These are phyloP conservation scores for Aegilops bicornis DNA, from an alignment of 176 grass and related monocot genomes.

Conservation along the genomic window DNA sequence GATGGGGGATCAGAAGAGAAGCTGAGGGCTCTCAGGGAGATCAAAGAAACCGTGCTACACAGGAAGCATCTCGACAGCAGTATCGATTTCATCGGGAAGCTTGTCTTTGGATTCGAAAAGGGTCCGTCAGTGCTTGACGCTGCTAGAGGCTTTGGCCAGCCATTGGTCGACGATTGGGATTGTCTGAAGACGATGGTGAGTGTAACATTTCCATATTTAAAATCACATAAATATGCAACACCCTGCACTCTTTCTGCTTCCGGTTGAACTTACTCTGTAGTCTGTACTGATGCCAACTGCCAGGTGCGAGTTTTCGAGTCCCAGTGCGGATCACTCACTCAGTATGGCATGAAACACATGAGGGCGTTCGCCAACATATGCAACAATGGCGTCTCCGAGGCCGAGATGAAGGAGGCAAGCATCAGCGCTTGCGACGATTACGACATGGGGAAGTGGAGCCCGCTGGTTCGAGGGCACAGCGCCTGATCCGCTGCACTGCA, in stretches of 20 bases:
- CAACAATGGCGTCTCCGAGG: conserved; percentile 49
- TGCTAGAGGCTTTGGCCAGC: conserved; percentile 45
- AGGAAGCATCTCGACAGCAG: conserved; percentile 83
- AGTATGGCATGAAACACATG: conserved; percentile 87
- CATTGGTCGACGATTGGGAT: conserved; percentile 86
- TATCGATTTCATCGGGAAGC: conserved; percentile 63
- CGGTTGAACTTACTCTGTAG: not conserved
- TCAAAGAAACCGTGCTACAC: conserved; percentile 58
- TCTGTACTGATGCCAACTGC: not conserved
- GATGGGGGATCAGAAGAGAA: conserved; percentile 54
- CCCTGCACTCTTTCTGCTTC: not conserved
- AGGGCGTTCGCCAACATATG: conserved; percentile 87
- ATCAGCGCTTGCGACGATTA: conserved; percentile 49
- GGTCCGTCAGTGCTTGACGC: conserved; percentile 52
- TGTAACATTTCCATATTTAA: not conserved
- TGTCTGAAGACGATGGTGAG: conserved; percentile 88
- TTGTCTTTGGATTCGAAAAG: conserved; percentile 68
- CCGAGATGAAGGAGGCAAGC: conserved; percentile 54
- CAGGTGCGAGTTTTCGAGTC: conserved; percentile 75
- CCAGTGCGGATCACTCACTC: conserved; percentile 83
- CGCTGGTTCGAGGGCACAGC: conserved; percentile 48
- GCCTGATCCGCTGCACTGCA: conserved; percentile 43
- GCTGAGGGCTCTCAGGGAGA: conserved; percentile 43
- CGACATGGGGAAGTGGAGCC: conserved; percentile 51
- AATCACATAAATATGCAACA: not conserved